A percentile compares a stretch with the other conserved stretches of the same genome.
Evolutionary conservation across 352 stramenopile species (phyloP).

Genomic region (Phytophthora cryptogea): DNA sequence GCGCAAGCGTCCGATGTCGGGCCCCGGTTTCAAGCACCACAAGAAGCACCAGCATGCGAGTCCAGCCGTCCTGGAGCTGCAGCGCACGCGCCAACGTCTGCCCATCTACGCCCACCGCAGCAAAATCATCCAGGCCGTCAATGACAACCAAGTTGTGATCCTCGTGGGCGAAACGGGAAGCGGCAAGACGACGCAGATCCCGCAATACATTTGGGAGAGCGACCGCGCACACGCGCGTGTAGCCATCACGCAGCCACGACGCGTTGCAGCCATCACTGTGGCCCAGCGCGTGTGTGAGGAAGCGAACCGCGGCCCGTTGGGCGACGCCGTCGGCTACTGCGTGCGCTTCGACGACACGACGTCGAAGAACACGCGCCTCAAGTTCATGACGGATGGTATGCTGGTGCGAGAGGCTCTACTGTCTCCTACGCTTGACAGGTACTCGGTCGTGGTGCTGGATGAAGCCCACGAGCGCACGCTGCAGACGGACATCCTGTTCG

Average conservation of each 20-base stretch:
- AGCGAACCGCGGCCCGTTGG: slow-evolving; percentile 48
- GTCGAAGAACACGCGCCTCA: slow-evolving; percentile 87
- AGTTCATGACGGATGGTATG: slow-evolving; percentile 94
- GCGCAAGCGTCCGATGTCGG: slow-evolving; percentile 31
- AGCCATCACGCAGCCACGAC: slow-evolving; percentile 82
- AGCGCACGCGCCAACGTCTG: slow-evolving; percentile 64
- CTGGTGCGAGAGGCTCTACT: slow-evolving; percentile 91
- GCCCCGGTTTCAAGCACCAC: slow-evolving; percentile 15
- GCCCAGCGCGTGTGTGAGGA: slow-evolving; percentile 83
- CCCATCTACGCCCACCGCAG: slow-evolving; percentile 78
- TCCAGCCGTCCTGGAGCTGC: slow-evolving; percentile 42
- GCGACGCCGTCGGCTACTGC: slow-evolving; percentile 89
- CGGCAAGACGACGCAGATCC: slow-evolving; percentile 92
- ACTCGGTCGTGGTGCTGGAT: slow-evolving; percentile 87
- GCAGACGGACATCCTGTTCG: slow-evolving; percentile 91
- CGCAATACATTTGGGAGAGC: slow-evolving; percentile 85
- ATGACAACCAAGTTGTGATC: slow-evolving; percentile 79
- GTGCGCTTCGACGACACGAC: slow-evolving; percentile 95
- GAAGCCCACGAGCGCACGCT: slow-evolving; percentile 89
- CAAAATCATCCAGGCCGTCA: slow-evolving; percentile 67
- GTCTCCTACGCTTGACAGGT: slow-evolving; percentile 69
- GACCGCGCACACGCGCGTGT: slow-evolving; percentile 50
- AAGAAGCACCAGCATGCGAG: slow-evolving; percentile 42
- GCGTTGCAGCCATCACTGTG: slow-evolving; percentile 84
- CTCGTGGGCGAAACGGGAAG: slow-evolving; percentile 90